Percentiles rank a stretch among this genome's conserved stretches.
Evolutionary conservation across 306 rosid species (phyloP).

Genomic region (Corylus americana): DNA sequence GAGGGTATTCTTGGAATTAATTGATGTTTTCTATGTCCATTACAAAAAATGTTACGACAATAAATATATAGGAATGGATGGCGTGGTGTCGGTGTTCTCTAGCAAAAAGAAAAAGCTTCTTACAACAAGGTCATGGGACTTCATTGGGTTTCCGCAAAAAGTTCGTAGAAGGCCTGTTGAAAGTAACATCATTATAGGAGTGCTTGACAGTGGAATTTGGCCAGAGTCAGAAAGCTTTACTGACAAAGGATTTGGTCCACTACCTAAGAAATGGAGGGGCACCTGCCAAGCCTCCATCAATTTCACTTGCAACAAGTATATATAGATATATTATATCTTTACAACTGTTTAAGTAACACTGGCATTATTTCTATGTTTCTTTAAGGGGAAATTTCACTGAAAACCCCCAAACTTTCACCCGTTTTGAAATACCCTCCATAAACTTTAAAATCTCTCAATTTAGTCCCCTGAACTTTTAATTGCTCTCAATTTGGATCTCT

Average conservation of each 20-base stretch:
- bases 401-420: too few relatives aligned
- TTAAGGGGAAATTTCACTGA: too few relatives aligned
- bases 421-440: too few relatives aligned
- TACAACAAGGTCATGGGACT: conserved; percentile 67
- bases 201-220: conserved; percentile 56
- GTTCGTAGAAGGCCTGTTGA: conserved; percentile 23
- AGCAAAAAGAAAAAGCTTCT: conserved; percentile 33
- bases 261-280: conserved; percentile 60
- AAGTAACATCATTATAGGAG: conserved; percentile 47
- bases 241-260: conserved; percentile 47
- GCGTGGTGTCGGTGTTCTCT: conserved; percentile 60
- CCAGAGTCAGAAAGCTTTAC: conserved; percentile 48
- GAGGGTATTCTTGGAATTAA: too few relatives aligned
- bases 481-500: too few relatives aligned
- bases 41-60: neutral
- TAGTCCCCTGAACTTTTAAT: too few relatives aligned
- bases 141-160: conserved; percentile 44
- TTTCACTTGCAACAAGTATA: conserved; percentile 52
- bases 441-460: too few relatives aligned
- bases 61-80: conserved; percentile 34
- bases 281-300: conserved; percentile 34
- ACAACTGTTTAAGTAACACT: too few relatives aligned
- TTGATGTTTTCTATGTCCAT: too few relatives aligned
- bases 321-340: neutral
- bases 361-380: too few relatives aligned